These are phyloP conservation scores for Curvularia sp. DNA, from an alignment of 2,329 filamentous ascomycete species.

Conservation along the genomic window DNA sequence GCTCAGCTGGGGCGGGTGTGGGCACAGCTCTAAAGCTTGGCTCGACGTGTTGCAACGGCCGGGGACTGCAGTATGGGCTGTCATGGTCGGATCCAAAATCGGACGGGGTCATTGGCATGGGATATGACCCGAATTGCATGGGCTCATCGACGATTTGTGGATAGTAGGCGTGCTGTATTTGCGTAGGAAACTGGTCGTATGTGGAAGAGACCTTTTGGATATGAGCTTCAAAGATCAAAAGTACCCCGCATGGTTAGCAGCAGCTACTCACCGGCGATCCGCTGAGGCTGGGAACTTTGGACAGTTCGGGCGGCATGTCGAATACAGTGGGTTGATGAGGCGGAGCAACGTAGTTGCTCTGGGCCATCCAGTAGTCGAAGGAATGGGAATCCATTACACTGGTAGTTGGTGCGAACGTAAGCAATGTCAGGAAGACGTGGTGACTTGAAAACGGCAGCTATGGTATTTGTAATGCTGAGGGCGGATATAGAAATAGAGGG, in stretches of 20 bases:
- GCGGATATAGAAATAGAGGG: constrained; percentile 1
- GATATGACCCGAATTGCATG: constrained; percentile 45
- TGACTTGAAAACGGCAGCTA: not conserved
- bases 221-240: constrained; percentile 13
- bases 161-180: constrained; percentile 44
- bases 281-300: constrained; percentile 50
- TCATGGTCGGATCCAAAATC: constrained; percentile 53
- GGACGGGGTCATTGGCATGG: constrained; percentile 50
- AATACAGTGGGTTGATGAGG: constrained; percentile 44
- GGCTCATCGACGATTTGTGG: constrained; percentile 44
- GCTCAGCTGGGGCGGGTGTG: constrained; percentile 34
- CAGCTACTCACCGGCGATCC: constrained; percentile 47
- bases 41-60: constrained; percentile 37
- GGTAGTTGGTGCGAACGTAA: constrained; percentile 1
- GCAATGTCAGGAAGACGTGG: constrained; percentile 16
- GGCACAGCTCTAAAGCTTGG: constrained; percentile 30
- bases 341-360: constrained; percentile 42
- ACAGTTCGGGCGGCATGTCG: constrained; percentile 45
- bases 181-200: constrained; percentile 47
- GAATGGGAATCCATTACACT: constrained; percentile 47
- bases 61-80: constrained; percentile 50
- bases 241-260: too few relatives aligned
- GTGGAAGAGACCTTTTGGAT: constrained; percentile 45
- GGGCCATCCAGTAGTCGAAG: constrained; percentile 50
- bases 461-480: not conserved